Conservation (phyloP, 495 filamentous ascomycete genomes). For the Lasiosphaeria miniovina region DNA sequence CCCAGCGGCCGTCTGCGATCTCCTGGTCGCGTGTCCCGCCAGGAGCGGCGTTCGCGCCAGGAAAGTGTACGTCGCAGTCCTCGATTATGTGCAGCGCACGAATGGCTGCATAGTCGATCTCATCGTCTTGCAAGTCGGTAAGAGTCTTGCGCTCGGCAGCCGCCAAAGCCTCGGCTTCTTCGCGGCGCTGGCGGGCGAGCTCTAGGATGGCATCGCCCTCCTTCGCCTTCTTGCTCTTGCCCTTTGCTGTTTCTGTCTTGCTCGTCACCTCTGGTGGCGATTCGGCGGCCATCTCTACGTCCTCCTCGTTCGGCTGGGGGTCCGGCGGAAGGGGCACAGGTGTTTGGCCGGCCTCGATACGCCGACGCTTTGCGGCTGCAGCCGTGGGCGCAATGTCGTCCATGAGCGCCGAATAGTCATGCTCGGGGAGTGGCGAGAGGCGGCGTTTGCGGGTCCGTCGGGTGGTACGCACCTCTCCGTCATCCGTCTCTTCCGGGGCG, state of each 20-base stretch:
- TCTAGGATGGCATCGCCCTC: constrained; percentile 63
- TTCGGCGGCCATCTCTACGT: constrained; percentile 17
- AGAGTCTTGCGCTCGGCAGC: constrained; percentile 58
- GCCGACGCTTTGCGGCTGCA: constrained; percentile 67
- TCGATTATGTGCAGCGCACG: constrained; percentile 76
- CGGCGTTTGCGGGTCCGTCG: constrained; percentile 45
- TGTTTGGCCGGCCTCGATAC: constrained; percentile 48
- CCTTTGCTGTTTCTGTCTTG: constrained; percentile 25
- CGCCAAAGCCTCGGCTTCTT: constrained; percentile 64
- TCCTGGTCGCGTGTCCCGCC: constrained; percentile 37
- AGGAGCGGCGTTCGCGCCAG: constrained; percentile 12
- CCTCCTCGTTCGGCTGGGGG: constrained; percentile 21
- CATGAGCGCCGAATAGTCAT: constrained; percentile 51
- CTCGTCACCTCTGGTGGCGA: constrained; percentile 17
- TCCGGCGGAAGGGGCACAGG: constrained; percentile 27
- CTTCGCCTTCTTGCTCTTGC: constrained; percentile 48
- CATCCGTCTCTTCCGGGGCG: constrained; percentile 18
- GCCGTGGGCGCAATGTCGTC: constrained; percentile 68
- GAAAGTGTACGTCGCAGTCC: constrained; percentile 63
- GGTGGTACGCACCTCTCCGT: constrained; percentile 14
- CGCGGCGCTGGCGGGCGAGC: constrained; percentile 61
- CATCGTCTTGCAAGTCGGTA: constrained; percentile 48
- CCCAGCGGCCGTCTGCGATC: constrained; percentile 66
- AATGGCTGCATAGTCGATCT: constrained; percentile 66
- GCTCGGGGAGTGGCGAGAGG: constrained; percentile 31